A percentile compares a stretch with the other conserved stretches of the same genome.
phyloP scores from a whole-genome alignment of 2,329 filamentous ascomycete genomes.

The Microsporum ferrugineum region DNA sequence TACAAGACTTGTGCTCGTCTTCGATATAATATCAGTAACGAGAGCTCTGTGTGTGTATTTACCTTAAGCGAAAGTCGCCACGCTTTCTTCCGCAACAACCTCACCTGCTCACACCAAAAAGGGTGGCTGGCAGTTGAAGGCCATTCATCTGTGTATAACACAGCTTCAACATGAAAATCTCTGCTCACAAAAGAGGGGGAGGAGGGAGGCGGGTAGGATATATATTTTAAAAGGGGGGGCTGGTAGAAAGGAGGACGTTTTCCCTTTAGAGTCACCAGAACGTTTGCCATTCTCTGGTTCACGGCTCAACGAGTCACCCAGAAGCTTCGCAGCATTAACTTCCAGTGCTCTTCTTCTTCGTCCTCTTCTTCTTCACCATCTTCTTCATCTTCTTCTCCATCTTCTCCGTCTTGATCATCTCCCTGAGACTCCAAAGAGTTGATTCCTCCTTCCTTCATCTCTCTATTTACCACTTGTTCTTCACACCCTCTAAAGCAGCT shows the following conservation, averaged over 20 bases:
- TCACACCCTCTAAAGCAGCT: background rate
- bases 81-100: background rate
- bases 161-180: background rate
- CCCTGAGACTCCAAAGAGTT: no score
- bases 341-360: background rate
- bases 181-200: background rate
- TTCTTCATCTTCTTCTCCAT: background rate
- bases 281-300: background rate
- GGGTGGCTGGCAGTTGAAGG: background rate
- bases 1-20: no score
- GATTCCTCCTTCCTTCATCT: background rate
- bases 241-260: background rate
- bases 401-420: background rate
- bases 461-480: background rate
- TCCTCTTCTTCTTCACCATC: background rate
- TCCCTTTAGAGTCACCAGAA: background rate
- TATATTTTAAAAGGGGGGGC: background rate
- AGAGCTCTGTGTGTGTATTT: background rate
- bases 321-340: background rate
- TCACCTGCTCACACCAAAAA: background rate
- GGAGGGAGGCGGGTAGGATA: background rate
- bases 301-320: background rate
- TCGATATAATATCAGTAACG: no score
- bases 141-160: background rate
- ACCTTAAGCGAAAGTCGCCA: background rate